Evolutionary conservation across 2,329 filamentous ascomycete species (phyloP).

Genomic region (Colletotrichum tropicale): DNA sequence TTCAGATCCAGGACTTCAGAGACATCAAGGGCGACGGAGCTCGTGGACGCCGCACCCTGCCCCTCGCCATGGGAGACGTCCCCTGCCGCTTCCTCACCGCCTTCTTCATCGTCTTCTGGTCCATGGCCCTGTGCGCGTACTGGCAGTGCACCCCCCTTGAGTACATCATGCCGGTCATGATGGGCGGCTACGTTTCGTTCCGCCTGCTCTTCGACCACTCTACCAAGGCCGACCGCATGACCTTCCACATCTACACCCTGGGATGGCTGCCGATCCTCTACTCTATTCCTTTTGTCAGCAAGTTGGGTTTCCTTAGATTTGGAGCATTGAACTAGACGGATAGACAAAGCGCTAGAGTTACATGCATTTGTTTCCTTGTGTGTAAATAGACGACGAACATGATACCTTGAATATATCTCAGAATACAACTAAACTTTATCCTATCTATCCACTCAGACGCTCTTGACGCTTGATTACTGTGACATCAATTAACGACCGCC

Average conservation of each 20-base stretch:
- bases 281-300: not conserved
- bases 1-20: not conserved
- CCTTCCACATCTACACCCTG: not conserved
- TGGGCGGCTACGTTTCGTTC: not conserved
- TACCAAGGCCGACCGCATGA: not conserved
- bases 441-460: no score
- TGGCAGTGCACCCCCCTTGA: not conserved
- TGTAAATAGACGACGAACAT: not conserved
- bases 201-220: not conserved
- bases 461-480: not conserved
- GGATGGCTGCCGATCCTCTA: not conserved
- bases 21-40: conserved; percentile 20
- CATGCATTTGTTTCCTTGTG: not conserved
- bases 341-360: not conserved
- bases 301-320: not conserved
- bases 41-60: conserved; percentile 26
- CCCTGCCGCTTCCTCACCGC: conserved; percentile 24
- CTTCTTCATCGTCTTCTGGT: conserved; percentile 20
- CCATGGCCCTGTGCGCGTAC: not conserved
- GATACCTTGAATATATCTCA: not conserved
- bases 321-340: not conserved
- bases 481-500: not conserved
- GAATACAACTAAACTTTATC: not conserved
- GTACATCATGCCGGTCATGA: not conserved
- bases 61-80: conserved; percentile 25